Evolutionary conservation across 345 rosid genomes (phyloP).

Genomic region (Gossypioides kirkii): DNA sequence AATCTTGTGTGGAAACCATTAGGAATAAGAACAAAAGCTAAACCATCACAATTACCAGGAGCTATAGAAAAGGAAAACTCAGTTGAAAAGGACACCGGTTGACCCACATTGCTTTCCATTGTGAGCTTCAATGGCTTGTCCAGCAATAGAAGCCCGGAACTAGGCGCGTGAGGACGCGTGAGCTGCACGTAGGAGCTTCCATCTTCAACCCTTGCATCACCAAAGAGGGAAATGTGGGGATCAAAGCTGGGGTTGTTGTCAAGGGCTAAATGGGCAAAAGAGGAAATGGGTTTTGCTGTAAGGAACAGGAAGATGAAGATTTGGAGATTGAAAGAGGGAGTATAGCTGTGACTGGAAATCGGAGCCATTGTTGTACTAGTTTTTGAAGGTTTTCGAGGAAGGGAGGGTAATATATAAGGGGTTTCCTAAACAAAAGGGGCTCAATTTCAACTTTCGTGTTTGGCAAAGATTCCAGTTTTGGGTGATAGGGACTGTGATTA

Average conservation of each 20-base stretch:
- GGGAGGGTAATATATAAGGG: neutral
- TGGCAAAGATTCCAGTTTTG: conserved; percentile 1
- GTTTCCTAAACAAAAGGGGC: neutral
- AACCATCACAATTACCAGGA: conserved; percentile 30
- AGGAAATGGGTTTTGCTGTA: conserved; percentile 15
- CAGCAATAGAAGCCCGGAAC: conserved; percentile 31
- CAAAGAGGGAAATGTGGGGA: conserved; percentile 26
- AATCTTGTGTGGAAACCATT: conserved; percentile 23
- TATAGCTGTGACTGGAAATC: conserved; percentile 2
- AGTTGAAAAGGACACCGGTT: conserved; percentile 34
- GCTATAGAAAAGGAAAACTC: conserved; percentile 39
- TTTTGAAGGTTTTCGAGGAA: neutral
- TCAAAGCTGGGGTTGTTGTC: conserved; percentile 26
- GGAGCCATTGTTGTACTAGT: conserved; percentile 19
- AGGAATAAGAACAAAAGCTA: conserved; percentile 41
- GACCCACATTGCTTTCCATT: conserved; percentile 6
- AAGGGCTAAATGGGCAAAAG: conserved; percentile 20
- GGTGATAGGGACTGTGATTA: neutral
- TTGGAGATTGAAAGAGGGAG: conserved; percentile 9
- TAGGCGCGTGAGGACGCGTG: conserved; percentile 25
- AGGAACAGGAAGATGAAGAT: conserved; percentile 19
- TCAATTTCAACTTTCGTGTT: neutral
- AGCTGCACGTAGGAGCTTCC: conserved; percentile 29
- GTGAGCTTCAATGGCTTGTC: conserved; percentile 32
- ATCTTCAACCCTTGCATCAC: conserved; percentile 31